Evolutionary conservation across 805 yeast genomes (phyloP), one percentile per base, ranked within the genome.

Genomic region (Wickerhamomyces bovis): DNA sequence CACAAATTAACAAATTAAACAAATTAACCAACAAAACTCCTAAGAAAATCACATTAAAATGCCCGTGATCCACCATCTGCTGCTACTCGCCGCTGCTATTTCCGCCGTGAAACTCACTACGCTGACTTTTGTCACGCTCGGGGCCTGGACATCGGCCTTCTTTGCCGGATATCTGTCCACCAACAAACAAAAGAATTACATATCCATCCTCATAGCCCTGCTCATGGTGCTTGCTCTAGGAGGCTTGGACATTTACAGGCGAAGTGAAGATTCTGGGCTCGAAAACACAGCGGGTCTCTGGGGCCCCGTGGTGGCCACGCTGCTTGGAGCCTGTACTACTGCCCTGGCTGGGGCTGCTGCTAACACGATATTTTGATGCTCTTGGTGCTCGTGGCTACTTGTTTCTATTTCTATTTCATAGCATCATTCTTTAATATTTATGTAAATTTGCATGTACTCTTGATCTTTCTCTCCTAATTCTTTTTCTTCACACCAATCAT

Each of bases 321-420:
- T 33, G 20, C 36, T 33, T 3, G 43, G 39, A 25, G 30, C 31
- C 6, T 13, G 31, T 16, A 16, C 20, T 16, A 33, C 36, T 33
- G 36, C 36, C 3, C 9, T 33, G 16, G 20, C 36, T 33, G 36
- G 36, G 9, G 36, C 36, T 6, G 36, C 36, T 33, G 36, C 36
- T 9, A 33, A 33, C 8, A 43, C 19, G 36, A 52, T 51, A 3
- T 54, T 55, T 12, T 33, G 20, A 33, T 18, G 16, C 2, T 6
- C 18, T 13, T 18, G 10, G 8, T 9, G 38, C 15, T 35, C 38
- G 11, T 28, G 12, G 31, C 4, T 13, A 5, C 23, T 6, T 22
- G 4, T 25, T 11, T 6, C 28, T 25, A 9, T 25, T 4, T 25
- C 10, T 25, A 7, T 25, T 22, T 22, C 25, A 22, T 22, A 6